Evolutionary conservation across 2,329 filamentous ascomycete species (phyloP).

Genomic region (Diaporthe aspalathi): DNA sequence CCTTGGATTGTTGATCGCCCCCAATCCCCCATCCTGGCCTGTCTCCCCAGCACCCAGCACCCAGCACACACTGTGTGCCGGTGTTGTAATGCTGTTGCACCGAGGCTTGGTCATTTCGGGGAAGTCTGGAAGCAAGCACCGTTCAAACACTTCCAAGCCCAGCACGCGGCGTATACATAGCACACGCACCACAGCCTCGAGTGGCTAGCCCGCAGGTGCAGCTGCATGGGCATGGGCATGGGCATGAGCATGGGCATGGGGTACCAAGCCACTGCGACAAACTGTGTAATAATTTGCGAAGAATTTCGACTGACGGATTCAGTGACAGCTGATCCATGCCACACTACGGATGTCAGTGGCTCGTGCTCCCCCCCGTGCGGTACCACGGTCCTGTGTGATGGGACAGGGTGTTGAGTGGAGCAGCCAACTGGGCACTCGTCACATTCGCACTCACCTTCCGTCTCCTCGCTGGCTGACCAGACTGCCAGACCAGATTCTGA

Average conservation of each 20-base stretch:
- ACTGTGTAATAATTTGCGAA: constrained; percentile 24
- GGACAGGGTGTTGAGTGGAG: constrained; percentile 15
- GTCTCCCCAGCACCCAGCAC: too few relatives aligned
- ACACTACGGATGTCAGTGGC: constrained; percentile 5
- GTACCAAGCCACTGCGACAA: not conserved
- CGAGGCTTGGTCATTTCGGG: constrained; percentile 28
- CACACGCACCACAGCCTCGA: constrained; percentile 7
- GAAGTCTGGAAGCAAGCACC: constrained; percentile 21
- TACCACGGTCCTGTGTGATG: constrained; percentile 18
- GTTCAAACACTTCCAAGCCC: not conserved
- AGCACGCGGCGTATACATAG: not conserved
- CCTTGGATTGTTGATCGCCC: constrained; percentile 14
- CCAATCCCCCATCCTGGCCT: not conserved
- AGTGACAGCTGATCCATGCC: constrained; percentile 31
- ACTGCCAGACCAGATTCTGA: not conserved
- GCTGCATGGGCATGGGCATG: too few relatives aligned
- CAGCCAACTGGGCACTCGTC: constrained; percentile 13
- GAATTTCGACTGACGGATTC: constrained; percentile 2
- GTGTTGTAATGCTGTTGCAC: constrained; percentile 1
- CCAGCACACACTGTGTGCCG: not conserved
- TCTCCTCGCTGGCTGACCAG: not conserved
- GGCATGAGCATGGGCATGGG: too few relatives aligned
- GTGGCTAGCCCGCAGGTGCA: constrained; percentile 6
- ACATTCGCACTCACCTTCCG: not conserved
- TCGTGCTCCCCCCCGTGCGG: constrained; percentile 9